A percentile compares a stretch with the other conserved stretches of the same genome.
phyloP scores from a whole-genome alignment of 371 early-diverging fungal genomes.

The Rhizopus stolonifer region DNA sequence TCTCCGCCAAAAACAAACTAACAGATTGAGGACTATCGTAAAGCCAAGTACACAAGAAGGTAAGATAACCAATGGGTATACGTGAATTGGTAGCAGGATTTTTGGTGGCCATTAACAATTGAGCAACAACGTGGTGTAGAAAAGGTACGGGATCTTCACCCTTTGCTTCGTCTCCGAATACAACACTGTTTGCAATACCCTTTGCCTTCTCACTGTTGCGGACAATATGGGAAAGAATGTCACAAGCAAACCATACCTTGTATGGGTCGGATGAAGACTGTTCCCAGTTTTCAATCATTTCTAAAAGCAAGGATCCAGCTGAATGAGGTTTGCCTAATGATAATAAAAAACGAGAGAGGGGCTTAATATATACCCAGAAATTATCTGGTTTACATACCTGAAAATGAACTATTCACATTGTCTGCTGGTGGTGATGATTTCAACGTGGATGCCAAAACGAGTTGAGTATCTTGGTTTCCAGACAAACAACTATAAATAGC shows the following conservation, averaged over 20 bases:
- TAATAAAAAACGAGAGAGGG: background rate
- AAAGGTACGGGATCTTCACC: slow-evolving; percentile 62
- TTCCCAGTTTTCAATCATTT: slow-evolving; percentile 78
- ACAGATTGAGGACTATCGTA: slow-evolving; percentile 77
- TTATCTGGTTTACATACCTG: no score
- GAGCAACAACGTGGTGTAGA: slow-evolving; percentile 60
- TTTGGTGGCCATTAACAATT: slow-evolving; percentile 58
- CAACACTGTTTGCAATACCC: slow-evolving; percentile 68
- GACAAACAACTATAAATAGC: slow-evolving; percentile 71
- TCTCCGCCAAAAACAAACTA: slow-evolving; percentile 82
- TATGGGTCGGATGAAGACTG: slow-evolving; percentile 73
- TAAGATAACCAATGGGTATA: slow-evolving; percentile 71
- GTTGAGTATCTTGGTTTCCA: slow-evolving; percentile 82
- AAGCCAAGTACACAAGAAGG: slow-evolving; percentile 79
- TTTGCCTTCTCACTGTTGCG: slow-evolving; percentile 74
- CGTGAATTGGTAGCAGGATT: slow-evolving; percentile 61
- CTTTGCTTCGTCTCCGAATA: slow-evolving; percentile 71
- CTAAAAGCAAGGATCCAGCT: slow-evolving; percentile 81
- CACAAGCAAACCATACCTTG: slow-evolving; percentile 86
- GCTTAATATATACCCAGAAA: background rate
- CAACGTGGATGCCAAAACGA: slow-evolving; percentile 83
- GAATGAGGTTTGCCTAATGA: slow-evolving; percentile 60
- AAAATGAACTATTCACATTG: slow-evolving; percentile 42
- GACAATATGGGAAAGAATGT: slow-evolving; percentile 77
- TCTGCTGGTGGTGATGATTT: slow-evolving; percentile 74